Evolutionary conservation across 495 filamentous ascomycete genomes (phyloP), one percentile per base, ranked within the genome.

Genomic region (Bacidia gigantensis): DNA sequence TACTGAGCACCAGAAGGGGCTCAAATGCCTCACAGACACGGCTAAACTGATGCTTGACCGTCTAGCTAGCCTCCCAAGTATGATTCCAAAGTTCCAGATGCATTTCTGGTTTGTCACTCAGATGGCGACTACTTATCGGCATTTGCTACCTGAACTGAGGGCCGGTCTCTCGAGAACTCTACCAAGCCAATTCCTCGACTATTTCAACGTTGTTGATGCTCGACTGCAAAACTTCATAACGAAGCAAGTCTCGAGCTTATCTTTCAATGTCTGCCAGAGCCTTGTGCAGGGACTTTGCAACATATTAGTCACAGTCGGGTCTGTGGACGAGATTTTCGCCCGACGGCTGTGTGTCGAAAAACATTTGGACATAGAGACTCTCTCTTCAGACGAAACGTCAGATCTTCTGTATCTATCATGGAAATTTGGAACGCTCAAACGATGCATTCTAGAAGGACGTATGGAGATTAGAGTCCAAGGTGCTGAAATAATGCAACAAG

Each of bases 391-490:
- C 0, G 77, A 56, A 25, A 41, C 60, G 17, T 56, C 67, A 12
- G 53, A 50, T 17, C 62, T 86, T 2, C 68, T 88, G 11, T 62
- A 71, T 1, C 64, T 72, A 47, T 75, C 76, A 10, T 93, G 86
- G 86, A 84, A 79, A 55, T 83, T 93, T 63, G 69, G 66, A 26
- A 66, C 80, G 7, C 69, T 84, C 42, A 78, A 75, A 62, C 87
- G 78, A 60, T 76, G 86, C 57, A 82, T 93, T 51, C 74, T 75
- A 62, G 86, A 83, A 12, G 79, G 86, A n/a, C 82, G 86, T 52
- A 94, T 96, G 88, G 87, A 94, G 60, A 73, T 93, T 24, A 78
- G 89, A 43, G 84, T 90, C 11, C 67, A 78, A 52, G 85, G 85
- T 25, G 77, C 87, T 20, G 75, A 77, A 26, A 66, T 64, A 17